Conservation (phyloP, 163 green algal genomes). For the Smithsoniella earleae region DNA sequence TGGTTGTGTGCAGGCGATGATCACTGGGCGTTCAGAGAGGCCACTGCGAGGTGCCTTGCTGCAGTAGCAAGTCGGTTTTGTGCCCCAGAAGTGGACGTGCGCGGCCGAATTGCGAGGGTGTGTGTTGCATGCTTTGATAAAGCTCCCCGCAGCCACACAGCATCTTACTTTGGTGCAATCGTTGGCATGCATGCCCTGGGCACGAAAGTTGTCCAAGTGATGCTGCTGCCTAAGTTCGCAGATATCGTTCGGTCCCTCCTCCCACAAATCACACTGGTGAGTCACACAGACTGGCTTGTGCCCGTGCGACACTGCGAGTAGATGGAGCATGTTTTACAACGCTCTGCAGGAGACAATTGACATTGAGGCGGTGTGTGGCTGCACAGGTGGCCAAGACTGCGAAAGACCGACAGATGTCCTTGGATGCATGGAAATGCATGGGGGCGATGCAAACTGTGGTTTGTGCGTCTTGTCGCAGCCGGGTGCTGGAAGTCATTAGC, state of each 20-base stretch:
- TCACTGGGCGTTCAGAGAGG: neutral
- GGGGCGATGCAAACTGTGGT: neutral
- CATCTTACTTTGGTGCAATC: neutral
- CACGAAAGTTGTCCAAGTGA: neutral
- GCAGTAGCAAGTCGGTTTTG: neutral
- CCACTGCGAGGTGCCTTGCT: neutral
- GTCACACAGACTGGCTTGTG: too few species aligned
- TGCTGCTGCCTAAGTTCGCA: conserved; percentile 22
- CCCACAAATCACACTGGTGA: neutral
- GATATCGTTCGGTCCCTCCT: neutral
- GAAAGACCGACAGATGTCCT: too few species aligned
- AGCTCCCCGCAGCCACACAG: neutral
- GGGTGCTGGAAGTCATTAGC: neutral
- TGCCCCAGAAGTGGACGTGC: neutral
- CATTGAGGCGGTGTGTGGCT: too few species aligned
- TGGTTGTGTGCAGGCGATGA: neutral
- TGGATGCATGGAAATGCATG: neutral
- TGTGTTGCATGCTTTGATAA: too few species aligned
- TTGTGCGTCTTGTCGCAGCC: neutral
- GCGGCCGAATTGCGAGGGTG: neutral
- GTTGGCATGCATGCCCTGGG: neutral
- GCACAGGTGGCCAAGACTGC: too few species aligned
- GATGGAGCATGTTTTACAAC: too few species aligned
- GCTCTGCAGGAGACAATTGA: too few species aligned
- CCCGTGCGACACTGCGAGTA: too few species aligned